phyloP scores from a whole-genome alignment of 2,329 filamentous ascomycete genomes.

The Sarocladium brachiariae region DNA sequence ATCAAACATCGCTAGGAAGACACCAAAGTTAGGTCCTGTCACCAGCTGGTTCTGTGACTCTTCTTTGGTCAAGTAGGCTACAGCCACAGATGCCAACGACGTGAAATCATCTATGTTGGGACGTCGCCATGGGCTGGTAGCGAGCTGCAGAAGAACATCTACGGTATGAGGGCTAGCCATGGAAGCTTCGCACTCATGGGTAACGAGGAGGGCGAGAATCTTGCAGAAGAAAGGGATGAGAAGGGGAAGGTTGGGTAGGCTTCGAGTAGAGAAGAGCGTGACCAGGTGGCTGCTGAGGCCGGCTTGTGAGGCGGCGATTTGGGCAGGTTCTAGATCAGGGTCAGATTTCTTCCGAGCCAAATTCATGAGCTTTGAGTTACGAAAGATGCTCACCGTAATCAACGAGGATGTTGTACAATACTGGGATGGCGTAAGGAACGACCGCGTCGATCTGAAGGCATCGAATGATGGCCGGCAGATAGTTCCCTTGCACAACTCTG shows the following conservation, averaged over 20 bases:
- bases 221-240: slow-evolving; percentile 49
- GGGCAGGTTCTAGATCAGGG: slow-evolving; percentile 44
- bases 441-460: slow-evolving; percentile 41
- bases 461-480: slow-evolving; percentile 39
- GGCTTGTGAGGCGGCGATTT: slow-evolving; percentile 46
- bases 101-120: slow-evolving; percentile 50
- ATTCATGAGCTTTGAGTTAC: slow-evolving; percentile 13
- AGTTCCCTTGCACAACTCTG: slow-evolving; percentile 42
- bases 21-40: slow-evolving; percentile 26
- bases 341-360: slow-evolving; percentile 1
- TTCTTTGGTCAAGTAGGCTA: slow-evolving; percentile 49
- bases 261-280: slow-evolving; percentile 39
- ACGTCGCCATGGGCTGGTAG: slow-evolving; percentile 30
- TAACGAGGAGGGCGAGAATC: slow-evolving; percentile 46
- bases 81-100: slow-evolving; percentile 42
- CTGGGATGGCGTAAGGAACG: slow-evolving; percentile 47
- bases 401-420: slow-evolving; percentile 56
- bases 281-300: slow-evolving; percentile 43
- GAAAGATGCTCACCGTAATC: slow-evolving; percentile 47
- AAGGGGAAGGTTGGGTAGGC: slow-evolving; percentile 31
- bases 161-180: slow-evolving; percentile 40
- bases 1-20: slow-evolving; percentile 42
- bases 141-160: slow-evolving; percentile 42
- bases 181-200: slow-evolving; percentile 42
- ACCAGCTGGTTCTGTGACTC: slow-evolving; percentile 44